Evolutionary conservation across 2,329 filamentous ascomycete species (phyloP).

Genomic region (Fusarium hostae): DNA sequence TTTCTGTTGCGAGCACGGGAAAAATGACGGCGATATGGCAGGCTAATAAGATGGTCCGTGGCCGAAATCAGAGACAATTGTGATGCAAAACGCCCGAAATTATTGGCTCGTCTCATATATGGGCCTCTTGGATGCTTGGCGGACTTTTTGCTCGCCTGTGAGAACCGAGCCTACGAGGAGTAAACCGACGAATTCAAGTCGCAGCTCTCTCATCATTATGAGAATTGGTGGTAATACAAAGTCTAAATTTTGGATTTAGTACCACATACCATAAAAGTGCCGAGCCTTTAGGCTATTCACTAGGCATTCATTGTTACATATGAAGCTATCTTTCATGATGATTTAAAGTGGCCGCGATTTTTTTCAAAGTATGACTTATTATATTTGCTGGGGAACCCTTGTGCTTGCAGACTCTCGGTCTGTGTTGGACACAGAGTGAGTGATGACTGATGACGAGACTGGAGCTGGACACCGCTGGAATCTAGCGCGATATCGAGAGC

Average conservation of each 20-base stretch:
- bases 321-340: background rate
- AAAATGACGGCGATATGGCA: slow-evolving; percentile 28
- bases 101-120: slow-evolving; percentile 37
- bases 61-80: slow-evolving; percentile 35
- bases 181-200: background rate
- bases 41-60: slow-evolving; percentile 34
- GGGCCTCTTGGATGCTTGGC: slow-evolving; percentile 18
- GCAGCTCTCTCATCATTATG: background rate
- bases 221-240: background rate
- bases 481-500: slow-evolving; percentile 32
- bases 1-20: slow-evolving; percentile 13
- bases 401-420: slow-evolving; percentile 9
- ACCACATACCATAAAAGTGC: background rate
- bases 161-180: slow-evolving; percentile 11
- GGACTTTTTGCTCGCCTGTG: slow-evolving; percentile 28
- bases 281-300: background rate
- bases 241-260: background rate
- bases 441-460: slow-evolving; percentile 6
- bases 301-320: too few relatives aligned
- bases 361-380: background rate
- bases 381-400: slow-evolving; percentile 14
- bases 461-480: slow-evolving; percentile 9
- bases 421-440: slow-evolving; percentile 16
- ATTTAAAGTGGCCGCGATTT: background rate
- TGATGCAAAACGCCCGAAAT: slow-evolving; percentile 30